phyloP scores from a whole-genome alignment of 1,139 yeast genomes.

The Debaryomyces udenii region DNA sequence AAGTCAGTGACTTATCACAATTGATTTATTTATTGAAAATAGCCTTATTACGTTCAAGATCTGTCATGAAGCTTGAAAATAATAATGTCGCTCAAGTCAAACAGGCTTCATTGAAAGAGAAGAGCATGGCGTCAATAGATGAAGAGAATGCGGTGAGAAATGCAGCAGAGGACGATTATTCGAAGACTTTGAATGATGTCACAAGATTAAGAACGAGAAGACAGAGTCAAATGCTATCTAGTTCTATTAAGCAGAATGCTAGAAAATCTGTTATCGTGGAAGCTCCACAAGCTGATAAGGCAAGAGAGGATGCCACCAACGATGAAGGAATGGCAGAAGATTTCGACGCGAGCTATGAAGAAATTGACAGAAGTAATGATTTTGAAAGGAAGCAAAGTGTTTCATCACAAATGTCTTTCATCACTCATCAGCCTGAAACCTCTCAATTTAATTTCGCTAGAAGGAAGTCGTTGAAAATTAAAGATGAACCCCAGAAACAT shows the following conservation, averaged over 20 bases:
- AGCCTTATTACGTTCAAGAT: slow-evolving; percentile 77
- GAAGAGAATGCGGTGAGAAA: slow-evolving; percentile 21
- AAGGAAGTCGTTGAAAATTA: slow-evolving; percentile 37
- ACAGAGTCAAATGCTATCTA: slow-evolving; percentile 65
- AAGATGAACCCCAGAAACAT: slow-evolving; percentile 48
- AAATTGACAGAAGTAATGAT: slow-evolving; percentile 1
- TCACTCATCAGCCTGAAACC: slow-evolving; percentile 28
- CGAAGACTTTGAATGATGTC: slow-evolving; percentile 75
- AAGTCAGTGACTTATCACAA: slow-evolving; percentile 72
- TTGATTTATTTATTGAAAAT: slow-evolving; percentile 76
- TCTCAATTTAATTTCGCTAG: slow-evolving; percentile 37
- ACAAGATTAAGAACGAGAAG: slow-evolving; percentile 76
- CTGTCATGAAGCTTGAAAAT: slow-evolving; percentile 50
- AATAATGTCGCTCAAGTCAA: not conserved
- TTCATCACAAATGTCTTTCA: slow-evolving; percentile 26
- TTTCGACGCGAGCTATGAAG: slow-evolving; percentile 12
- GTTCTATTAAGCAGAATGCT: slow-evolving; percentile 53
- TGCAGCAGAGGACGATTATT: slow-evolving; percentile 49
- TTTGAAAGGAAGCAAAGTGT: slow-evolving; percentile 14
- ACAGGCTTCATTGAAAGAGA: slow-evolving; percentile 9
- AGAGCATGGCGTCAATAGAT: slow-evolving; percentile 19
- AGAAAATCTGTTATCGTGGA: slow-evolving; percentile 48
- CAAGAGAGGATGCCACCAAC: slow-evolving; percentile 25
- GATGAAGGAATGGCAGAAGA: slow-evolving; percentile 20
- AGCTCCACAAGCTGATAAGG: slow-evolving; percentile 58